Base-by-base conservation (phyloP, 1,284 basidiomycete species). In the Hemileia vastatrix region DNA sequence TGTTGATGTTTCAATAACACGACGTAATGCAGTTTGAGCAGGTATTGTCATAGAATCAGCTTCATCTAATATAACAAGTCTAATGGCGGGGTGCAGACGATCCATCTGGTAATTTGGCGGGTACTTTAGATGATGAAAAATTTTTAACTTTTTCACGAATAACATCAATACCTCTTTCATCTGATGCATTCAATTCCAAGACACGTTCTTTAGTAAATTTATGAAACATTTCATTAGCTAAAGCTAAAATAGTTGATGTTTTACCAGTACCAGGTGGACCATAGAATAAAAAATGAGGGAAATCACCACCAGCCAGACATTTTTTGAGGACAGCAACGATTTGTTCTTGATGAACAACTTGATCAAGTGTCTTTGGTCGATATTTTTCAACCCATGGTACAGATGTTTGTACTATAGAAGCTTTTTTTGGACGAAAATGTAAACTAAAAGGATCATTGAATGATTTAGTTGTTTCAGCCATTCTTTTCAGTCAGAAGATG, bases 41-140 rank as follows among this genome's bases (percentile, higher is more conserved):
- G 90, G 87, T 67, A 92, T 87, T 0, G 95, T 99, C 95, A 99
- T 99, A 86, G 96, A 95, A 80, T 99, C 95, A 19, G 95, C 95
- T 77, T 99, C 95, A 71, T 99, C 95, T 23, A 99, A 84, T 64
- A 99, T 86, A 76, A 98, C 95, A 72, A 99, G 85, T 76, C 98
- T 99, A 84, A 87, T 97, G 24, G n/a, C n/a, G n/a, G n/a, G n/a
- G n/a, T n/a, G n/a, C n/a, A n/a, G n/a, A n/a, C n/a, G n/a, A n/a
- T n/a, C n/a, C n/a, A n/a, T n/a, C n/a, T 11, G 1, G n/a, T 9
- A 24, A 0, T 4, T 21, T 11, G 21, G 24, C n/a, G n/a, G n/a
- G n/a, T n/a, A n/a, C n/a, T n/a, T n/a, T n/a, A n/a, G n/a, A n/a
- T n/a, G n/a, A n/a, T n/a, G 94, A 93, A 71, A 98, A 98, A 75